Evolutionary conservation across 2,329 filamentous ascomycete species (phyloP).

Genomic region (Dactylellina sp.): DNA sequence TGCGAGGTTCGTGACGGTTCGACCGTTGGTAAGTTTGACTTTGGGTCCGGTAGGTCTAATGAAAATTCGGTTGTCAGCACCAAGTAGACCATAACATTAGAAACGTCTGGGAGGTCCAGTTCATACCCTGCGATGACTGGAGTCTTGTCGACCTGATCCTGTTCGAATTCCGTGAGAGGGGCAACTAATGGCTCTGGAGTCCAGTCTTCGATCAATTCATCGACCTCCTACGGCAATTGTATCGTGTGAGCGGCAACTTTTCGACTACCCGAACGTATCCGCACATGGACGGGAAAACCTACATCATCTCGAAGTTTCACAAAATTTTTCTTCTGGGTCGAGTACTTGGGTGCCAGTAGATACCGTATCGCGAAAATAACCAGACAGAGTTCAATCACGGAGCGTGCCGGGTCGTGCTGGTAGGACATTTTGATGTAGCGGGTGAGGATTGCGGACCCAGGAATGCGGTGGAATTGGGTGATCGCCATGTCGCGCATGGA

Average conservation of each 20-base stretch:
- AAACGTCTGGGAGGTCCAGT: not conserved
- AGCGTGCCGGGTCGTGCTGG: constrained; percentile 94
- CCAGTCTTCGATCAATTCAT: constrained; percentile 97
- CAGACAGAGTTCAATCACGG: constrained; percentile 89
- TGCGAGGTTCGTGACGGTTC: constrained; percentile 90
- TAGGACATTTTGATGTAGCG: constrained; percentile 98
- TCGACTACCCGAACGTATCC: constrained; percentile 2
- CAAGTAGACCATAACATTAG: not conserved
- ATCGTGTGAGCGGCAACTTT: constrained; percentile 31
- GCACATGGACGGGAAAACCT: constrained; percentile 56
- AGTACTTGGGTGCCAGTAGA: constrained; percentile 89
- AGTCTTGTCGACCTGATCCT: constrained; percentile 82
- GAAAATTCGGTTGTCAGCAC: constrained; percentile 20
- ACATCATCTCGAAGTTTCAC: constrained; percentile 87
- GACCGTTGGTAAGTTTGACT: constrained; percentile 80
- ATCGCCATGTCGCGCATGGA: constrained; percentile 70
- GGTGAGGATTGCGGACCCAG: constrained; percentile 91
- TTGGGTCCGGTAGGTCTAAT: constrained; percentile 88
- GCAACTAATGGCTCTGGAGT: constrained; percentile 89
- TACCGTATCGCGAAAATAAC: constrained; percentile 97
- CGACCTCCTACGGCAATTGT: constrained; percentile 76
- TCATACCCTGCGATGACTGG: constrained; percentile 87
- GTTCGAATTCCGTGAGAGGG: constrained; percentile 78
- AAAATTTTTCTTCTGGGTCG: constrained; percentile 87
- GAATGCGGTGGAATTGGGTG: constrained; percentile 85